Evolutionary conservation across 768 basidiomycete species (phyloP), one percentile per base, ranked within the genome.

Genomic region (Lentinula guzmanii): DNA sequence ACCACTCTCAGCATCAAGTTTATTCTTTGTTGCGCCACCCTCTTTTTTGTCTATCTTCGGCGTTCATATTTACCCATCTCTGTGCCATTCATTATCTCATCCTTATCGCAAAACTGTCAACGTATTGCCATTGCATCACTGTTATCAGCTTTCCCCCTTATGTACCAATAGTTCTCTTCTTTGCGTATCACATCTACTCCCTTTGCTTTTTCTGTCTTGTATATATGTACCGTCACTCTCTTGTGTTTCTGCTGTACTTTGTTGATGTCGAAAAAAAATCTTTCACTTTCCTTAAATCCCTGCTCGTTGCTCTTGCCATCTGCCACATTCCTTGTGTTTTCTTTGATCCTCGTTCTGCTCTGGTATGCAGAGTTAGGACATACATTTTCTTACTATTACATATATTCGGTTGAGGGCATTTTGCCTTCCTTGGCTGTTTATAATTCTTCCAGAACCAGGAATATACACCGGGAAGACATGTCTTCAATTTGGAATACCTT

Each of bases 31-130:
- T 58, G 33, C 42, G 16, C 15, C 31, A 39, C 42, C 43, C 8
- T 60, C 43, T 21, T 35, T 51, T 50, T 60, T 4, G 9, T 48
- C 13, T 48, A 28, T 34, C 24, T 52, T 8, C 33, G 16, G 15
- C 13, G 13, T 35, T n/a, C 33, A 37, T 59, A 59, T 59, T 37
- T 59, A 31, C 59, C 35, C 50, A 60, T 42, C 51, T 33, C 34
- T 33, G 35, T 31, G 50, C 24, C 59, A 60, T 60, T 60, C 59
- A 8, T 28, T 42, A 7, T 60, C 58, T 28, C 31, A 7, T 58
- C 43, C 42, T 10, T 39, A 8, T 8, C 13, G 37, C 37, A 39
- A 39, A 39, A 13, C 37, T 39, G 13, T 39, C 37, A 39, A 39
- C 13, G 28, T 39, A 13, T 13, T 39, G 37, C 37, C 37, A 13